phyloP scores from a whole-genome alignment of 2,329 filamentous ascomycete species.

The Arthrinium phaeospermum region DNA sequence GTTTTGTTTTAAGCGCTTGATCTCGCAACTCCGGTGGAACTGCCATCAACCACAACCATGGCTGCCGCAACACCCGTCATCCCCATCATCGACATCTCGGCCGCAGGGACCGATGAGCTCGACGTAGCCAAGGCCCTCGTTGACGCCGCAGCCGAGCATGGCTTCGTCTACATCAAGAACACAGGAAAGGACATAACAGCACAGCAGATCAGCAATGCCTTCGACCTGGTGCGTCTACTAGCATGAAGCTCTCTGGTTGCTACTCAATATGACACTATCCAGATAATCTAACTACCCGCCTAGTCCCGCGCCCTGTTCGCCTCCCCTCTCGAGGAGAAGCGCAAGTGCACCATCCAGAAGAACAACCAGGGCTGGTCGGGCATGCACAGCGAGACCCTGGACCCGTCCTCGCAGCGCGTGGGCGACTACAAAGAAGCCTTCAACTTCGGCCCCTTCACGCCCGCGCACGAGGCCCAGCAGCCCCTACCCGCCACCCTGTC shows the following conservation, averaged over 20 bases:
- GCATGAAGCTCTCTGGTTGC: background rate
- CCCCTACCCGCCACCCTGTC: constrained; percentile 72
- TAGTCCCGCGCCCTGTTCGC: constrained; percentile 77
- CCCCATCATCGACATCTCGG: constrained; percentile 82
- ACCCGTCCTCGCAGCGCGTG: constrained; percentile 80
- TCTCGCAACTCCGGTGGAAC: background rate
- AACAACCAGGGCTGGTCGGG: constrained; percentile 89
- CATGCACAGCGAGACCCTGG: constrained; percentile 87
- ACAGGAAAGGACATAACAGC: constrained; percentile 71
- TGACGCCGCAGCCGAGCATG: constrained; percentile 79
- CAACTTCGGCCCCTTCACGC: constrained; percentile 82
- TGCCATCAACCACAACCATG: background rate
- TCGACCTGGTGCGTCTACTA: constrained; percentile 65
- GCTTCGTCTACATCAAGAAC: constrained; percentile 89
- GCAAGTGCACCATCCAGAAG: constrained; percentile 73
- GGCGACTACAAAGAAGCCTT: constrained; percentile 88
- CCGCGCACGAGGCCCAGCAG: constrained; percentile 74
- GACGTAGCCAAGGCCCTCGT: constrained; percentile 72
- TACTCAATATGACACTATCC: background rate
- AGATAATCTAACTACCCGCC: background rate
- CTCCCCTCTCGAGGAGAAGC: constrained; percentile 73
- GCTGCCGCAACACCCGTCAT: constrained; percentile 54
- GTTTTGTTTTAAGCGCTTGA: background rate
- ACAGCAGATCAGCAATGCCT: constrained; percentile 71
- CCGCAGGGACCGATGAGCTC: constrained; percentile 56